Base-by-base conservation (phyloP, 495 filamentous ascomycete genomes). In the Xylaria flabelliformis region DNA sequence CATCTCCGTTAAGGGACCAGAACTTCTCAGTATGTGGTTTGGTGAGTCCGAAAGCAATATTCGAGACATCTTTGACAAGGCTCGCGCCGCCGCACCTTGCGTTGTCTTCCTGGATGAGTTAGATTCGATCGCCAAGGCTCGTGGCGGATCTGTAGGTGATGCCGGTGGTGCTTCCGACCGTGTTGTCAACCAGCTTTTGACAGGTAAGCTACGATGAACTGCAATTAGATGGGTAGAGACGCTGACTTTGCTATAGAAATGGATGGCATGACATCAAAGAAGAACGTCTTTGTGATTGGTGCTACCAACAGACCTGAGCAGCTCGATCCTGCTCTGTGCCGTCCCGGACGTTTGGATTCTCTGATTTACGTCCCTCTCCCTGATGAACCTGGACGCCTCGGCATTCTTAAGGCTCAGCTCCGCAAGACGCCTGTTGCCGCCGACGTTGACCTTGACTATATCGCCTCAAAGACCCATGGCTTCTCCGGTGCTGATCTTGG, bases 21-120 rank as follows among this genome's bases (percentile, higher is more conserved):
- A 99, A 85, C 85, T 99, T 77, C 89, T 99, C 71, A 97, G 94
- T 79, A 99, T 99, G 96, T 99, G 96, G 96, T 99, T 99, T 82
- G 96, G 96, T 92, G 96, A 99, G 85, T 98, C 97, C 21, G 96
- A 99, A 83, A 97, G 94, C 91, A 99, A 99, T 85, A 98, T 99
- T 73, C 93, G 96, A 79, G 96, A 99, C 76, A 99, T 99, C 78
- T 99, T 99, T 85, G 96, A 99, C 90, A 99, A 99, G 89, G 96
- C 96, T 75, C 93, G 96, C 77, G 97, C 97, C 73, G 97, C 96
- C 72, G 96, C 96, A 79, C 96, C 96, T 86, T 99, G 96, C 78
- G 94, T 99, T 73, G 97, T 99, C 74, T 99, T 99, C 92, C 88
- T 99, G 73, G 96, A 99, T 75, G 96, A 99, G 86, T 83, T 99